Evolutionary conservation across 164 flowering plant genomes (phyloP), one percentile per base, ranked within the genome.

Genomic region (Santalum album): DNA sequence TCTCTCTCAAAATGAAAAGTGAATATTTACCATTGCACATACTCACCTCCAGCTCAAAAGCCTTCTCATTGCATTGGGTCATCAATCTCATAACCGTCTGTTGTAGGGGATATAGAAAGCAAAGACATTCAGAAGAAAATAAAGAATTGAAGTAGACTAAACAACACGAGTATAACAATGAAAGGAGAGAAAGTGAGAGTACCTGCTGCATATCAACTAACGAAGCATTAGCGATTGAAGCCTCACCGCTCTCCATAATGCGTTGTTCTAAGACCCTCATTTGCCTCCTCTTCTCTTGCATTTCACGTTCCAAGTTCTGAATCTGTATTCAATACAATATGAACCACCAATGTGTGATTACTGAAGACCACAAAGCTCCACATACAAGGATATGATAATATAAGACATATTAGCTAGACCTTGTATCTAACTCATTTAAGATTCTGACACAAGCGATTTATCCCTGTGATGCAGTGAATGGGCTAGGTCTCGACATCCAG

Each of bases 161-260:
- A 29, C 34, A 29, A 9, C 4, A 38, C 42, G 14, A 10, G 16
- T 38, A 3, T 0, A 38, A 38, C 17, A 38, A 1, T 38, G 0
- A 38, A 25, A 23, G 29, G 7, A 25, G 19, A 29, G 19, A 57
- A 25, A 38, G 4, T 38, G 7, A 38, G 3, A 12, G 26, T 63
- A 94, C 99, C 99, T 90, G 96, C 70, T 87, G 97, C 99, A 90
- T 86, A 55, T 94, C 96, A 65, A 79, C 81, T 32, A 78, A 25
- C 24, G 99, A 86, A 53, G 97, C 80, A 73, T 76, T 87, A 36
- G 90, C 76, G 57, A 81, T 62, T 38, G 97, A 90, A 57, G 87
- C 90, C 61, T 87, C 96, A 25, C 95, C 84, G 64, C 75, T 76
- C 63, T 87, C 94, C 62, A 35, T 65, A n/a, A 90, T 90, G 24